Evolutionary conservation across 371 early-diverging fungal species (phyloP).

Genomic region (Mortierella sp.): DNA sequence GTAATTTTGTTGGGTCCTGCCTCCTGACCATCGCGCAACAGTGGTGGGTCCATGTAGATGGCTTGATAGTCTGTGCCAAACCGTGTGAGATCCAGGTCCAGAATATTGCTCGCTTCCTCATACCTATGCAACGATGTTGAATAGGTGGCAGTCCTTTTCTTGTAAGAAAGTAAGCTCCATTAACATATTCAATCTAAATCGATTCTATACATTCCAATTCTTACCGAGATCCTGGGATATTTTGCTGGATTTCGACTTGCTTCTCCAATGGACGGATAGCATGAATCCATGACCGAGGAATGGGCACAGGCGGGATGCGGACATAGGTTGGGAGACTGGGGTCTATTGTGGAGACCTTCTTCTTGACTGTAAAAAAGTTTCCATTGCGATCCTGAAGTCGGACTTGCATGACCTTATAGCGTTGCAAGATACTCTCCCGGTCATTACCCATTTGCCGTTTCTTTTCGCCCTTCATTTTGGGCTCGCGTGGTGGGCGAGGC

Average conservation of each 20-base stretch:
- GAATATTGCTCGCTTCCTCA: constrained; percentile 60
- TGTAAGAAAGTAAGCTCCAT: too few species aligned
- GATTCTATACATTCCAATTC: neutral
- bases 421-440: constrained; percentile 78
- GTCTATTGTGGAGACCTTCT: constrained; percentile 83
- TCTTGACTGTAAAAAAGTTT: constrained; percentile 84
- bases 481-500: constrained; percentile 40
- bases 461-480: constrained; percentile 49
- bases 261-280: constrained; percentile 65
- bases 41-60: constrained; percentile 94
- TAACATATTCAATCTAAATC: neutral
- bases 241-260: constrained; percentile 16
- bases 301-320: constrained; percentile 86
- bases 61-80: constrained; percentile 82
- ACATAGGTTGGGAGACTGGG: constrained; percentile 90
- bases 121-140: constrained; percentile 55
- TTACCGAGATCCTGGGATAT: constrained; percentile 53
- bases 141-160: neutral
- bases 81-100: constrained; percentile 59
- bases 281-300: constrained; percentile 91
- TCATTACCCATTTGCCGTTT: constrained; percentile 60
- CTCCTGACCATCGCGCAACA: constrained; percentile 78
- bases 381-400: constrained; percentile 88
- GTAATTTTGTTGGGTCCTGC: constrained; percentile 78
- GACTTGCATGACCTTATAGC: constrained; percentile 89